Percentiles rank a stretch among this genome's conserved stretches.
Evolutionary conservation across 2,329 filamentous ascomycete genomes (phyloP).

Genomic region (Graphiopsis chlorocephala): DNA sequence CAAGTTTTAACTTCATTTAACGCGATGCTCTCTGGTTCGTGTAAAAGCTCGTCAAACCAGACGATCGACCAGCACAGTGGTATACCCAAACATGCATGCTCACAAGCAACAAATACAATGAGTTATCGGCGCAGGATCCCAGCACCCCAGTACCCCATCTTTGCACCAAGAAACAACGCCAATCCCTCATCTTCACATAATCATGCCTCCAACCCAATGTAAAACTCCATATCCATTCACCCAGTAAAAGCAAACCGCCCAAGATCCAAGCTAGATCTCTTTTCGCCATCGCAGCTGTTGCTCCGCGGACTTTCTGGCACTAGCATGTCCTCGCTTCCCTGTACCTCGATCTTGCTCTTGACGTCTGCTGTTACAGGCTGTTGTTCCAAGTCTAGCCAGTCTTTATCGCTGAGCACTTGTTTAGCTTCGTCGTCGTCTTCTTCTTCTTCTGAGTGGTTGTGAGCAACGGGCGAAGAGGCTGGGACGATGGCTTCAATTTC

Average conservation of each 20-base stretch:
- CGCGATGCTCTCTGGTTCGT: no score
- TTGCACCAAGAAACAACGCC: background rate
- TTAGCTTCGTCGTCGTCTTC: constrained; percentile 20
- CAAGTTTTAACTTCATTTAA: no score
- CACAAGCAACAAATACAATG: background rate
- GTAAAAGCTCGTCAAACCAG: no score
- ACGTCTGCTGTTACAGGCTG: constrained; percentile 17
- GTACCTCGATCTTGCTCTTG: constrained; percentile 27
- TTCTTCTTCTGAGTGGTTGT: constrained; percentile 25
- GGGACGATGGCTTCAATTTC: constrained; percentile 12
- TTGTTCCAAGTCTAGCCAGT: constrained; percentile 28
- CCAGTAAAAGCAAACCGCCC: constrained; percentile 10
- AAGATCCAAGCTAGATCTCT: background rate
- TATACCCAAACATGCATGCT: background rate
- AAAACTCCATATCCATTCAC: background rate
- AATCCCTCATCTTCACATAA: background rate
- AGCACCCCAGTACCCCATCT: background rate
- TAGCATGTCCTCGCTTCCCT: constrained; percentile 48
- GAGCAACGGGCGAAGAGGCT: constrained; percentile 18
- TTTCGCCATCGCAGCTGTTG: constrained; percentile 2
- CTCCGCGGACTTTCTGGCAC: constrained; percentile 42
- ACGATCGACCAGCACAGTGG: background rate
- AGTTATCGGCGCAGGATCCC: background rate
- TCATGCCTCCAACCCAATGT: background rate
- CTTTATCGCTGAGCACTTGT: constrained; percentile 23